phyloP scores from a whole-genome alignment of 805 yeast genomes.

The Lipomyces mesembrius region DNA sequence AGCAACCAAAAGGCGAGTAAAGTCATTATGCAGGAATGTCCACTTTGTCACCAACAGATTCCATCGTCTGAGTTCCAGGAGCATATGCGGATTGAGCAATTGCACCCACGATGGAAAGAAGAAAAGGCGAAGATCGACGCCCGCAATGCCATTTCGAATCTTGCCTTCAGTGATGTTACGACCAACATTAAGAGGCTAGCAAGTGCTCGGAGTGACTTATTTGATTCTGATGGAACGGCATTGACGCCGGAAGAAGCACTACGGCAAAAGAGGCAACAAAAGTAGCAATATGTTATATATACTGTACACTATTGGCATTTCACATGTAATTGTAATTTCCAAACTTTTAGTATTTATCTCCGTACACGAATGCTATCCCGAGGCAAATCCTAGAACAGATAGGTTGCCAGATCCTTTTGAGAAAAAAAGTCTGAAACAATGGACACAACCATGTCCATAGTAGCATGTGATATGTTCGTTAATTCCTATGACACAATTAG shows the following conservation, averaged over 20 bases:
- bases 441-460: conserved; percentile 37
- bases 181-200: conserved; percentile 48
- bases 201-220: conserved; percentile 43
- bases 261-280: conserved; percentile 30
- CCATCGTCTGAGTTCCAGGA: conserved; percentile 68
- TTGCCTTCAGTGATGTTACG: conserved; percentile 46
- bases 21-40: conserved; percentile 63
- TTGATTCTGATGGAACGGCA: conserved; percentile 37
- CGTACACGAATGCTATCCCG: not conserved
- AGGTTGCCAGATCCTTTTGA: conserved; percentile 35
- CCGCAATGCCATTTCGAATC: conserved; percentile 45
- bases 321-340: not conserved
- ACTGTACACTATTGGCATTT: conserved; percentile 6
- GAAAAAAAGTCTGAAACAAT: conserved; percentile 39
- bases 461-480: conserved; percentile 33
- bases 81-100: conserved; percentile 68
- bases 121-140: conserved; percentile 54
- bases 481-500: conserved; percentile 18
- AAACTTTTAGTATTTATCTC: not conserved
- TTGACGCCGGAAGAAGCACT: conserved; percentile 37
- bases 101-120: conserved; percentile 78
- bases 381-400: conserved; percentile 8
- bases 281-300: not conserved
- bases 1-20: conserved; percentile 42
- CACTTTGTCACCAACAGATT: conserved; percentile 72